phyloP scores from a whole-genome alignment of 1,139 yeast species.

The Scheffersomyces quercinus region DNA sequence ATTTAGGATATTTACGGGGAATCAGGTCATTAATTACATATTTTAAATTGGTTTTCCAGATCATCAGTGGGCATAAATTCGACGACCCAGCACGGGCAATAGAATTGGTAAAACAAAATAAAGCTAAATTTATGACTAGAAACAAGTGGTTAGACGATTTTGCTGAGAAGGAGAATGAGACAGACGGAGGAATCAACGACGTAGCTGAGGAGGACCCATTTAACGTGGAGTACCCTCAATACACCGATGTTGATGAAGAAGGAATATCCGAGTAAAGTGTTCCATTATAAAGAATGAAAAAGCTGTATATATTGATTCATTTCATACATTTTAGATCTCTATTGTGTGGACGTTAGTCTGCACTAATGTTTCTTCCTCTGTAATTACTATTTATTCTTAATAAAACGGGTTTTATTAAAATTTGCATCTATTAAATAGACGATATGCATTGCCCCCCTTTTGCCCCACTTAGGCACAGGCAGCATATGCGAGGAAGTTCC shows the following conservation, averaged over 20 bases:
- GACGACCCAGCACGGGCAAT: conserved; percentile 19
- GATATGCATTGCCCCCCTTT: too few relatives aligned
- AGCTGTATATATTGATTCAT: too few relatives aligned
- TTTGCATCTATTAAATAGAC: too few relatives aligned
- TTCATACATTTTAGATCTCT: too few relatives aligned
- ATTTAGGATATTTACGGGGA: conserved; percentile 85
- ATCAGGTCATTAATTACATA: conserved; percentile 64
- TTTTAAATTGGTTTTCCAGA: conserved; percentile 54
- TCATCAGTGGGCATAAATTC: conserved; percentile 35
- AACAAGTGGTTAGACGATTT: conserved; percentile 54
- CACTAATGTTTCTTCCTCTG: too few relatives aligned
- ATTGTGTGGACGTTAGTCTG: too few relatives aligned
- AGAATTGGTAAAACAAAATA: conserved; percentile 25
- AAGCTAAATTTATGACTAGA: conserved; percentile 19
- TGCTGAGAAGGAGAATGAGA: conserved; percentile 35
- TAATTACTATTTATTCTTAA: too few relatives aligned
- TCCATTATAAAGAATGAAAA: too few relatives aligned
- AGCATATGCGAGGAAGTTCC: too few relatives aligned
- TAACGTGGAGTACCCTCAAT: conserved; percentile 23
- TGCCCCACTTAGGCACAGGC: too few relatives aligned
- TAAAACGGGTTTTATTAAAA: too few relatives aligned
- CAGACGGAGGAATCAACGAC: conserved; percentile 12
- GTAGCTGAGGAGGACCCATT: conserved; percentile 22
- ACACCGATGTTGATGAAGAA: conserved; percentile 20
- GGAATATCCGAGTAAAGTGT: conserved; percentile 27